Conservation (phyloP, 78 protist species). For the Guillardia theta region DNA sequence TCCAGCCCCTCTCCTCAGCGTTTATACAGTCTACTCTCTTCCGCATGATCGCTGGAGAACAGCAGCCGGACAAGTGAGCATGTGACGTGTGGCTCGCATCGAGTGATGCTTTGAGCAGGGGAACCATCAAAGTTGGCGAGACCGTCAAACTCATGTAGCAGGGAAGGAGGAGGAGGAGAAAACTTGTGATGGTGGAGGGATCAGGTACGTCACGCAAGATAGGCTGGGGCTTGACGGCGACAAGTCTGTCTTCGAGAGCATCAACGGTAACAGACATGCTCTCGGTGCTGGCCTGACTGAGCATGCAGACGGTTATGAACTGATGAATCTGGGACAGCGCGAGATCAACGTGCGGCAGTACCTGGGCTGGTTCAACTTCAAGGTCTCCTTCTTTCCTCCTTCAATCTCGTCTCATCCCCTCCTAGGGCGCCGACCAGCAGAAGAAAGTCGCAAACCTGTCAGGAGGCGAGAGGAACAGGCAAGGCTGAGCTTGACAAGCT, state of each 20-base stretch:
- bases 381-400: background rate
- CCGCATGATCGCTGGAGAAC: background rate
- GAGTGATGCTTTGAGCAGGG: too few species aligned
- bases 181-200: too few species aligned
- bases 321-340: background rate
- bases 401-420: background rate
- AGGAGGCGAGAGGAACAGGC: slow-evolving; percentile 64
- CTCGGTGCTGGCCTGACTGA: too few species aligned
- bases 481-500: too few species aligned
- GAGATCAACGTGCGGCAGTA: slow-evolving; percentile 42
- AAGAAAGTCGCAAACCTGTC: background rate
- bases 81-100: too few species aligned
- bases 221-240: background rate
- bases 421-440: background rate
- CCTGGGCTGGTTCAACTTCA: slow-evolving; percentile 27
- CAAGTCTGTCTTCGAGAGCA: background rate
- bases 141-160: slow-evolving; percentile 5
- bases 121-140: background rate
- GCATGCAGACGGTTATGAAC: background rate
- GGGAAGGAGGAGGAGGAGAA: too few species aligned
- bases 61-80: slow-evolving; percentile 22
- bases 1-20: background rate
- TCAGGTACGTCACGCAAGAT: slow-evolving; percentile 16
- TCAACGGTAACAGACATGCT: too few species aligned
- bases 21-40: background rate